A percentile compares a stretch with the other conserved stretches of the same genome.
Evolutionary conservation across 768 basidiomycete species (phyloP).

Genomic region (Suillus cothurnatus): DNA sequence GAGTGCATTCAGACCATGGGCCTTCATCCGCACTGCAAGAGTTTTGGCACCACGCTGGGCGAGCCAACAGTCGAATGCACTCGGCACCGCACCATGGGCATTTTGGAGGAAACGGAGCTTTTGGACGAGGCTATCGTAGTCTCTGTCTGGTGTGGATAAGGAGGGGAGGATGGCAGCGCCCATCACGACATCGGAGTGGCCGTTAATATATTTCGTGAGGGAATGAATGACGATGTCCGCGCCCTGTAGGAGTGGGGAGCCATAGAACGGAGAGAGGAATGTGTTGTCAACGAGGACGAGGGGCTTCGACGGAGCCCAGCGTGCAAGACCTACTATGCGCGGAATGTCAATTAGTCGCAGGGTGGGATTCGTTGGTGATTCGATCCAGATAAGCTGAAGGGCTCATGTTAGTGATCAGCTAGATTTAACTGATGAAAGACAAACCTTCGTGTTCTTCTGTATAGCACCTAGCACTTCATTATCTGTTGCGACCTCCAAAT

Average conservation of each 20-base stretch:
- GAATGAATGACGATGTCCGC: slow-evolving; percentile 88
- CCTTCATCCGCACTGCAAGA: slow-evolving; percentile 82
- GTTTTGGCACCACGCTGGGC: slow-evolving; percentile 92
- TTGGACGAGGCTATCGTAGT: slow-evolving; percentile 47
- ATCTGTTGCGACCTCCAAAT: slow-evolving; percentile 72
- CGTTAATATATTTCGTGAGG: slow-evolving; percentile 90
- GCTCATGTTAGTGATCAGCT: background rate
- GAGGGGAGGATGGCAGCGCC: slow-evolving; percentile 77
- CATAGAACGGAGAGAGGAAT: slow-evolving; percentile 91
- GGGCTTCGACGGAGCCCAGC: slow-evolving; percentile 62
- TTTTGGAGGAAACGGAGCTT: slow-evolving; percentile 89
- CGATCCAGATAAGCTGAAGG: slow-evolving; percentile 88
- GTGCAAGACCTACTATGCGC: slow-evolving; percentile 66
- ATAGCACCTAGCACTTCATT: slow-evolving; percentile 67
- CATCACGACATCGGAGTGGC: slow-evolving; percentile 93
- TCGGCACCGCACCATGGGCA: slow-evolving; percentile 82
- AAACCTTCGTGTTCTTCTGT: slow-evolving; percentile 77
- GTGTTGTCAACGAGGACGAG: slow-evolving; percentile 93
- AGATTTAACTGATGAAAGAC: slow-evolving; percentile 18
- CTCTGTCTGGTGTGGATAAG: slow-evolving; percentile 12
- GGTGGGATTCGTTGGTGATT: slow-evolving; percentile 94
- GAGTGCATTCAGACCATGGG: slow-evolving; percentile 85
- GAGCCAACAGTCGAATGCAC: slow-evolving; percentile 87
- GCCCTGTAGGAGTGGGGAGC: slow-evolving; percentile 80
- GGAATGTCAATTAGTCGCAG: slow-evolving; percentile 83